A percentile compares a stretch with the other conserved stretches of the same genome.
phyloP scores from a whole-genome alignment of 2,329 filamentous ascomycete species.

The Diaporthe sp. region DNA sequence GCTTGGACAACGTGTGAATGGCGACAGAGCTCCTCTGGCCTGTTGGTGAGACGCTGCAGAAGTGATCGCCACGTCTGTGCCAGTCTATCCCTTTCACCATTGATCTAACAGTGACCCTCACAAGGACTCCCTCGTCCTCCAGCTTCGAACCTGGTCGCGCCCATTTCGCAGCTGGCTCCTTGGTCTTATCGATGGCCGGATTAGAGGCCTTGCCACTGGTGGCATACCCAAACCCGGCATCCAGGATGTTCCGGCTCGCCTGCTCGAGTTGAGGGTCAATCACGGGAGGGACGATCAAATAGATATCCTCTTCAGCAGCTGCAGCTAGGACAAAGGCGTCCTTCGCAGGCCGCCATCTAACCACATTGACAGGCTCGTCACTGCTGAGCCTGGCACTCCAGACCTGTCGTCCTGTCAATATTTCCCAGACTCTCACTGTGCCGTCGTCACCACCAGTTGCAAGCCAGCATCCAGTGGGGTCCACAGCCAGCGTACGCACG shows the following conservation, averaged over 20 bases:
- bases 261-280: slow-evolving; percentile 81
- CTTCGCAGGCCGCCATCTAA: slow-evolving; percentile 89
- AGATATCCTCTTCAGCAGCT: slow-evolving; percentile 87
- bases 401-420: slow-evolving; percentile 87
- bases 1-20: slow-evolving; percentile 95
- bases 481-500: slow-evolving; percentile 86
- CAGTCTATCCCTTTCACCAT: slow-evolving; percentile 90
- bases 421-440: slow-evolving; percentile 90
- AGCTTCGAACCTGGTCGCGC: slow-evolving; percentile 81
- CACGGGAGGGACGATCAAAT: slow-evolving; percentile 83
- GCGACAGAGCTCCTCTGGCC: slow-evolving; percentile 85
- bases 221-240: slow-evolving; percentile 94
- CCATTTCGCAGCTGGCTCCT: slow-evolving; percentile 87
- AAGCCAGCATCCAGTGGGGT: slow-evolving; percentile 87
- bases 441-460: slow-evolving; percentile 97
- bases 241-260: slow-evolving; percentile 81
- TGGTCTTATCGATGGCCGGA: slow-evolving; percentile 71
- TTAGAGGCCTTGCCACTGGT: slow-evolving; percentile 70
- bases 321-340: slow-evolving; percentile 87
- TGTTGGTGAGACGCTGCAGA: slow-evolving; percentile 89
- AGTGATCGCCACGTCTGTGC: slow-evolving; percentile 95
- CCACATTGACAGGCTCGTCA: slow-evolving; percentile 85
- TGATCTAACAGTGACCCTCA: slow-evolving; percentile 84
- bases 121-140: slow-evolving; percentile 82
- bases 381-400: slow-evolving; percentile 86